A percentile compares a stretch with the other conserved stretches of the same genome.
These are phyloP conservation scores for Ramaria sp. DNA, from an alignment of 768 basidiomycete species.

Conservation along the genomic window DNA sequence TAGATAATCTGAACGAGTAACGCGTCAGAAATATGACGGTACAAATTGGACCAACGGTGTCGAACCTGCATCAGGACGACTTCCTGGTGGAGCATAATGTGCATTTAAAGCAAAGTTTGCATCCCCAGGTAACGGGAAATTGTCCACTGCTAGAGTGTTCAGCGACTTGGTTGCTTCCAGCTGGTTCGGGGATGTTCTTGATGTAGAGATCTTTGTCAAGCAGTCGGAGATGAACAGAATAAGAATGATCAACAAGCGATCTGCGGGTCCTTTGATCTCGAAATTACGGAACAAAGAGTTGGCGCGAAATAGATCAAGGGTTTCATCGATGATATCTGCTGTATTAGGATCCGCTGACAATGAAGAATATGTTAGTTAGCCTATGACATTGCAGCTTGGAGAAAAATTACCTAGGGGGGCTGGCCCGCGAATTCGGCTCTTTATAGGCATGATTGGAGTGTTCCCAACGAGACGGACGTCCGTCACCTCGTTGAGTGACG, in stretches of 20 bases:
- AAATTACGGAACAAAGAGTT: conserved; percentile 99
- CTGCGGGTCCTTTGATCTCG: conserved; percentile 97
- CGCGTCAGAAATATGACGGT: background rate
- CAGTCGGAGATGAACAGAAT: conserved; percentile 98
- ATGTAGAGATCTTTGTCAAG: conserved; percentile 75
- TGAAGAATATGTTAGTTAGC: background rate
- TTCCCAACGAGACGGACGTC: conserved; percentile 84
- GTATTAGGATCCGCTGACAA: conserved; percentile 61
- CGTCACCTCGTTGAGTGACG: conserved; percentile 76
- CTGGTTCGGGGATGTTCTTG: conserved; percentile 57
- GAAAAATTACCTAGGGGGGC: conserved; percentile 61
- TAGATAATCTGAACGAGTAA: conserved; percentile 55
- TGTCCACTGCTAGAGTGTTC: conserved; percentile 89
- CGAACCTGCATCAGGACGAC: conserved; percentile 73
- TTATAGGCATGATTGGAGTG: conserved; percentile 81
- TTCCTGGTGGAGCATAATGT: conserved; percentile 75
- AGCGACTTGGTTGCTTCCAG: conserved; percentile 82
- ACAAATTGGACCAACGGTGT: background rate
- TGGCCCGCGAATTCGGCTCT: conserved; percentile 85
- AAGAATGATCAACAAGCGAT: conserved; percentile 91
- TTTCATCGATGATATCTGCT: conserved; percentile 91
- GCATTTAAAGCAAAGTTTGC: conserved; percentile 90
- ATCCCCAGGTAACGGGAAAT: conserved; percentile 90
- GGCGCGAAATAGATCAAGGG: conserved; percentile 92
- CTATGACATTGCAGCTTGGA: background rate